These are phyloP conservation scores for Nadsonia starkeyi-henricii DNA, from an alignment of 1,139 yeast species.

Conservation along the genomic window DNA sequence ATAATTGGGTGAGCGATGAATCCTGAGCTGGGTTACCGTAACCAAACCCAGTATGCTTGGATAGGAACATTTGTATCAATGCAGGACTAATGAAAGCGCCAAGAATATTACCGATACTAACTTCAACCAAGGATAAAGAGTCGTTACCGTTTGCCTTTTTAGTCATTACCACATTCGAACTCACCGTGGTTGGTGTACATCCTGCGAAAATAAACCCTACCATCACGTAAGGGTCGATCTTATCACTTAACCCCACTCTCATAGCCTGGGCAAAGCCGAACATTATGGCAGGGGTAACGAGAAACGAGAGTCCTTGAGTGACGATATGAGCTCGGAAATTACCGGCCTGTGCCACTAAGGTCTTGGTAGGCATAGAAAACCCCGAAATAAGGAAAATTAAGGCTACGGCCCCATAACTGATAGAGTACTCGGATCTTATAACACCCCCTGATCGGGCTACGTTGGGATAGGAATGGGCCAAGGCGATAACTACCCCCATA, in stretches of 20 bases:
- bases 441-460: constrained; percentile 76
- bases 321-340: constrained; percentile 78
- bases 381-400: constrained; percentile 73
- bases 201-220: constrained; percentile 73
- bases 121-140: constrained; percentile 66
- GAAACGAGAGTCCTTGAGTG: constrained; percentile 51
- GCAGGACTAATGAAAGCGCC: constrained; percentile 88
- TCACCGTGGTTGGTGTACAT: constrained; percentile 82
- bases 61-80: constrained; percentile 53
- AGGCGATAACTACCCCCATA: constrained; percentile 55
- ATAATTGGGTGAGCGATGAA: constrained; percentile 40
- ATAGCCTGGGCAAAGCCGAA: constrained; percentile 65
- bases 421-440: constrained; percentile 58
- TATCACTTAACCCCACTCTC: constrained; percentile 6
- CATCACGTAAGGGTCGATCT: constrained; percentile 58
- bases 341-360: constrained; percentile 42
- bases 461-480: constrained; percentile 66
- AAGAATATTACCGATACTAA: constrained; percentile 64
- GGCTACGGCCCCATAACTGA: constrained; percentile 80
- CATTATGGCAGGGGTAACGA: constrained; percentile 61
- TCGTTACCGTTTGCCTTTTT: constrained; percentile 64
- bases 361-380: constrained; percentile 53
- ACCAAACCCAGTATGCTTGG: constrained; percentile 40
- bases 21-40: constrained; percentile 74
- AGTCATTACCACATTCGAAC: constrained; percentile 90